Evolutionary conservation across 2,329 filamentous ascomycete genomes (phyloP).

Genomic region (Aspergillus sp.): DNA sequence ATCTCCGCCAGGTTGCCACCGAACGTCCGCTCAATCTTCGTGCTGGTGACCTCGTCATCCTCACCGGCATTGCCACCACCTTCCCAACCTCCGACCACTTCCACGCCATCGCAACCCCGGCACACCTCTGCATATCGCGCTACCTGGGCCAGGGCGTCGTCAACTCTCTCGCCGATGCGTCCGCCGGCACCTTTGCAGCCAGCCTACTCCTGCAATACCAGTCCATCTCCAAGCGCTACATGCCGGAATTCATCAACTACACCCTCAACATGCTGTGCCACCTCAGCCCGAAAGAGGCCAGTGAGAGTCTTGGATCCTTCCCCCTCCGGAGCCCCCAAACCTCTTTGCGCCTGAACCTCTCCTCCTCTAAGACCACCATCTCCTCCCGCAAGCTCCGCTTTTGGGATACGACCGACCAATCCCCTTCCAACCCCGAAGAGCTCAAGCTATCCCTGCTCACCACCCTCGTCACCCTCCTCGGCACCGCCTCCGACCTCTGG

Average conservation of each 20-base stretch:
- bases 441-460: conserved; percentile 63
- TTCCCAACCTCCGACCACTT: conserved; percentile 98
- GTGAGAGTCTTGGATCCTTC: conserved; percentile 57
- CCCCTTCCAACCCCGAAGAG: conserved; percentile 35
- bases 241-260: conserved; percentile 87
- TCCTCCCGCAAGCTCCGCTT: conserved; percentile 59
- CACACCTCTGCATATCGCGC: conserved; percentile 78
- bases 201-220: conserved; percentile 83
- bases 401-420: conserved; percentile 52
- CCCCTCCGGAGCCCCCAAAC: conserved; percentile 61
- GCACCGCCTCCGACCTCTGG: conserved; percentile 72
- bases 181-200: conserved; percentile 74
- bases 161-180: conserved; percentile 64
- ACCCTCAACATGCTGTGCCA: conserved; percentile 71
- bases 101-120: conserved; percentile 89
- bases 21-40: conserved; percentile 54
- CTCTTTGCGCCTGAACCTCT: conserved; percentile 51
- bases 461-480: conserved; percentile 67
- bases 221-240: conserved; percentile 76
- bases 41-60: conserved; percentile 75
- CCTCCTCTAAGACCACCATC: conserved; percentile 32
- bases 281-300: conserved; percentile 60
- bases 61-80: conserved; percentile 79
- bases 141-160: conserved; percentile 80
- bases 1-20: conserved; percentile 61